These are phyloP conservation scores for Xylariaceae sp. DNA, from an alignment of 2,329 filamentous ascomycete species.

Conservation along the genomic window DNA sequence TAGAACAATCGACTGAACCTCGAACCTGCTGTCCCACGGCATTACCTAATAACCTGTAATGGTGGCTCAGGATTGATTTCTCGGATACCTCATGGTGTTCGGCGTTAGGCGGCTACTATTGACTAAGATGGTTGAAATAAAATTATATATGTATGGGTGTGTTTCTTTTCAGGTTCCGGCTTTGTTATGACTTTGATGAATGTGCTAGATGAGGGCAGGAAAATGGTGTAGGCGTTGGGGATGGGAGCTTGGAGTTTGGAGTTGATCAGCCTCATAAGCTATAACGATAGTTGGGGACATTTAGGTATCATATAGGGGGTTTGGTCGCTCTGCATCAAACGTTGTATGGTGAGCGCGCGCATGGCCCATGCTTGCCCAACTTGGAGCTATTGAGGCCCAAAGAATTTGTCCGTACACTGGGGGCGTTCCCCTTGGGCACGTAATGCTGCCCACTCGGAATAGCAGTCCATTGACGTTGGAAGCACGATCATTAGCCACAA, in stretches of 20 bases:
- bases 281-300: too few relatives aligned
- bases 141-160: background rate
- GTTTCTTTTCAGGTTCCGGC: background rate
- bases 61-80: background rate
- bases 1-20: background rate
- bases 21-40: background rate
- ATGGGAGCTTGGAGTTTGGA: background rate
- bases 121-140: background rate
- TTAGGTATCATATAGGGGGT: too few relatives aligned
- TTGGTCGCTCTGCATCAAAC: too few relatives aligned
- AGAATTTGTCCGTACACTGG: too few relatives aligned
- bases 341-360: too few relatives aligned
- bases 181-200: background rate
- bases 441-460: too few relatives aligned
- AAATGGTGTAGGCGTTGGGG: background rate
- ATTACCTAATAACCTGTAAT: background rate
- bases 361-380: too few relatives aligned
- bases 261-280: background rate
- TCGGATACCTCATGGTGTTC: background rate
- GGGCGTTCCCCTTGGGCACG: too few relatives aligned
- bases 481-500: constrained; percentile 69
- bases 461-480: too few relatives aligned
- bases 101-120: background rate
- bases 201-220: background rate
- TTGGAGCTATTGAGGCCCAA: too few relatives aligned